Percentiles rank a stretch among this genome's conserved stretches.
These are phyloP conservation scores for Pythium insidiosum DNA, from an alignment of 352 stramenopile genomes.

Conservation along the genomic window DNA sequence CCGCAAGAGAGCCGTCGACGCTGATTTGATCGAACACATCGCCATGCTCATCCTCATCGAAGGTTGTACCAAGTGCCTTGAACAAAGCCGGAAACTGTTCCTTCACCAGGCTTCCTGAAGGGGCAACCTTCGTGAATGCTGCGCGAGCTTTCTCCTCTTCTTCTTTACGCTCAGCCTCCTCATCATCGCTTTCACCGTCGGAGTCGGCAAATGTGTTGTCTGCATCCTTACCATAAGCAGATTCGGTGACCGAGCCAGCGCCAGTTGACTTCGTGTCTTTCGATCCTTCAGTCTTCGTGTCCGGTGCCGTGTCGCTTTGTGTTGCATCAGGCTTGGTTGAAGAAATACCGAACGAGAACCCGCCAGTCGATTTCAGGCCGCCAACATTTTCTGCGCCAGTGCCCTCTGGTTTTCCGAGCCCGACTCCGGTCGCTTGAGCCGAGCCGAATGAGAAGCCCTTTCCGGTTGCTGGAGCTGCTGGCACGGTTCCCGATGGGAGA, in stretches of 20 bases:
- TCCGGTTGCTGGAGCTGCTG: neutral
- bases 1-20: constrained; percentile 39
- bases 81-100: constrained; percentile 48
- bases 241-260: too few relatives aligned
- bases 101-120: constrained; percentile 20
- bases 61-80: constrained; percentile 45
- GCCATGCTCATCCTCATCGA: constrained; percentile 44
- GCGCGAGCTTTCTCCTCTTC: constrained; percentile 39
- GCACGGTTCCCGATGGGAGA: neutral
- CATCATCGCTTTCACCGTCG: constrained; percentile 41
- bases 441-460: too few relatives aligned
- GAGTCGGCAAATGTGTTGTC: constrained; percentile 49
- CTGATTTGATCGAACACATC: constrained; percentile 25
- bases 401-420: too few relatives aligned
- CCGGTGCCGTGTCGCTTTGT: too few relatives aligned
- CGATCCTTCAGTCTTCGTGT: too few relatives aligned
- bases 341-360: too few relatives aligned
- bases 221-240: constrained; percentile 54
- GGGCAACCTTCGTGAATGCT: constrained; percentile 32
- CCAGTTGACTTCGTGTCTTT: too few relatives aligned
- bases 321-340: too few relatives aligned
- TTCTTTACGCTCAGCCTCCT: constrained; percentile 58
- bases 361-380: too few relatives aligned
- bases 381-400: too few relatives aligned
- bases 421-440: too few relatives aligned